These are phyloP conservation scores for Xylaria polymorpha DNA, from an alignment of 2,329 filamentous ascomycete species.

Conservation along the genomic window DNA sequence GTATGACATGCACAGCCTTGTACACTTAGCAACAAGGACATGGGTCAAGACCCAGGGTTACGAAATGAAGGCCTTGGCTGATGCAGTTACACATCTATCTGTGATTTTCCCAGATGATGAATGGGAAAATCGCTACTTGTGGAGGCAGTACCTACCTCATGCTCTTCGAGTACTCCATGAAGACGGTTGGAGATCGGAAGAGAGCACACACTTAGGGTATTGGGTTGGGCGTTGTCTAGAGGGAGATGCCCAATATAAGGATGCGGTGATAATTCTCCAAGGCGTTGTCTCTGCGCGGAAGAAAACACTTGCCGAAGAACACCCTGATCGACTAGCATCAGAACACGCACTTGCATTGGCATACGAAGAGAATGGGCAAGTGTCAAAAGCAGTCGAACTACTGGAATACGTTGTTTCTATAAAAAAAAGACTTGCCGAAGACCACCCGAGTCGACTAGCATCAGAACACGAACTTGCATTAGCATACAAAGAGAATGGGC, in stretches of 20 bases:
- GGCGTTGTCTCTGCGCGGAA: background rate
- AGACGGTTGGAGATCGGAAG: background rate
- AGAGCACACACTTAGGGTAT: background rate
- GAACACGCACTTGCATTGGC: background rate
- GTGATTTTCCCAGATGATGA: slow-evolving; percentile 47
- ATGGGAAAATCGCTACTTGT: slow-evolving; percentile 16
- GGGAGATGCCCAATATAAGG: background rate
- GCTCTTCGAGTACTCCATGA: slow-evolving; percentile 8
- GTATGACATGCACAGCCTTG: slow-evolving; percentile 27
- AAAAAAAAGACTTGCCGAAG: background rate
- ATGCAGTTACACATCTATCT: slow-evolving; percentile 25
- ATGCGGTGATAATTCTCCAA: slow-evolving; percentile 7
- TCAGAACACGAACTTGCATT: background rate
- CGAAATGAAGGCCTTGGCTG: background rate
- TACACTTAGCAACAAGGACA: slow-evolving; percentile 20
- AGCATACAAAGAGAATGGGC: background rate
- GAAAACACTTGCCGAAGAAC: background rate
- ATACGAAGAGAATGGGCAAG: background rate
- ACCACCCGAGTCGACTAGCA: background rate
- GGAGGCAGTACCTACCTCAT: slow-evolving; percentile 22
- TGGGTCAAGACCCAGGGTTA: slow-evolving; percentile 4
- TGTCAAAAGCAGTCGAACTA: background rate
- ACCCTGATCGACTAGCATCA: background rate
- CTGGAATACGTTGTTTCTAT: slow-evolving; percentile 21
- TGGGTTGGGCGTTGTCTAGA: slow-evolving; percentile 14